Evolutionary conservation across 768 basidiomycete genomes (phyloP), one percentile per base, ranked within the genome.

Genomic region (Lactarius akahatsu): DNA sequence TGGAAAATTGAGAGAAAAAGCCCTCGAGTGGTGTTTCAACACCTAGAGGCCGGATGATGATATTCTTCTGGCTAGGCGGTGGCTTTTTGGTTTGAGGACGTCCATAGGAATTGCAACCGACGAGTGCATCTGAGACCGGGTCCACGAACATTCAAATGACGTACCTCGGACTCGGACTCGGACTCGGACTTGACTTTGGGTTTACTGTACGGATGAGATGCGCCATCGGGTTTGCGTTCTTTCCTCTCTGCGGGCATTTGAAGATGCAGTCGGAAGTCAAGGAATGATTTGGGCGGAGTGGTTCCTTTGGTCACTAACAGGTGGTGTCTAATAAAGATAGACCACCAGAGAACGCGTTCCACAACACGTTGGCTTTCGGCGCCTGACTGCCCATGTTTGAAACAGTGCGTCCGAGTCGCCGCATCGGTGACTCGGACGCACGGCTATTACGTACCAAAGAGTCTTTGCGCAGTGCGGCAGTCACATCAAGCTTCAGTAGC

Each of bases 1-100:
- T 23, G 11, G 70, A 26, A 47, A 66, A 72, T 40, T 47, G 26
- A 3, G 68, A 71, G 60, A 72, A 71, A 61, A 71, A 72, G 10
- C 0, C 38, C 30, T 66, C 56, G 50, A 72, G 58, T 28, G 57
- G 56, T 28, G 58, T 54, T 11, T 16, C 9, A 18, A 34, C n/a
- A 20, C 52, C 40, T n/a, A 28, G 4, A 11, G 52, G 32, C 18
- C 18, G 59, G 41, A 20, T 30, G 6, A 26, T 28, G 34, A n/a
- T n/a, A 2, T 55, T 43, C n/a, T 43, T 54, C 11, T 60, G 10
- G 4, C 7, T 41, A 28, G 63, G 38, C 41, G 20, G 32, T n/a
- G 18, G 20, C 15, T 2, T 26, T 32, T 6, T 18, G 50, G 50
- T 52, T 26, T 11, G 11, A 50, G 47, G 47, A 13, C 5, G 11